Evolutionary conservation across 805 yeast species (phyloP).

Genomic region (Suhomyces faveliae): DNA sequence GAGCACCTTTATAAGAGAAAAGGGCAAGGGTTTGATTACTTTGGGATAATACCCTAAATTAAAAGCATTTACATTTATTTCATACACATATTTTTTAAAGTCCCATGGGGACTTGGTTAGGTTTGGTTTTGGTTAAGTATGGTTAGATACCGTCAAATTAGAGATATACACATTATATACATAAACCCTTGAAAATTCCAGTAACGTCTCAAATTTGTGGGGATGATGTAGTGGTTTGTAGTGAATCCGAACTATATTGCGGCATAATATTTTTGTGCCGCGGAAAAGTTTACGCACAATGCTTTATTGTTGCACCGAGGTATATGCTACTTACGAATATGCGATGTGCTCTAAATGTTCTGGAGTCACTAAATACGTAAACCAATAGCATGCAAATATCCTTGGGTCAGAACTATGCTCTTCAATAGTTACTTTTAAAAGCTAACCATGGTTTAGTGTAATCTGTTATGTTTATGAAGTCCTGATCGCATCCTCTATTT

Average conservation of each 20-base stretch:
- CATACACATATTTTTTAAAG: background rate
- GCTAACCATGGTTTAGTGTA: too few relatives aligned
- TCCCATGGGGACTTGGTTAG: background rate
- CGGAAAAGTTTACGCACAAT: background rate
- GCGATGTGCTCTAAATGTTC: background rate
- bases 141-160: background rate
- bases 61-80: background rate
- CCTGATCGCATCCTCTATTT: too few relatives aligned
- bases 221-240: background rate
- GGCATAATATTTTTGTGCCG: background rate
- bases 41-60: conserved; percentile 11
- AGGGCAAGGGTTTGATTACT: conserved; percentile 30
- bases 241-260: background rate
- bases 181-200: background rate
- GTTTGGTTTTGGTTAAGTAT: background rate
- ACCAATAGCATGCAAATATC: too few relatives aligned
- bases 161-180: background rate
- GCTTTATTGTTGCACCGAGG: background rate
- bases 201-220: background rate
- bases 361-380: background rate
- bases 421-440: too few relatives aligned
- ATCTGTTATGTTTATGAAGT: too few relatives aligned
- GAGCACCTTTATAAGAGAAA: conserved; percentile 19
- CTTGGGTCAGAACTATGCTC: too few relatives aligned
- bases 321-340: background rate